These are phyloP conservation scores for Baeospora myosura DNA, from an alignment of 1,284 basidiomycete genomes.

Conservation along the genomic window DNA sequence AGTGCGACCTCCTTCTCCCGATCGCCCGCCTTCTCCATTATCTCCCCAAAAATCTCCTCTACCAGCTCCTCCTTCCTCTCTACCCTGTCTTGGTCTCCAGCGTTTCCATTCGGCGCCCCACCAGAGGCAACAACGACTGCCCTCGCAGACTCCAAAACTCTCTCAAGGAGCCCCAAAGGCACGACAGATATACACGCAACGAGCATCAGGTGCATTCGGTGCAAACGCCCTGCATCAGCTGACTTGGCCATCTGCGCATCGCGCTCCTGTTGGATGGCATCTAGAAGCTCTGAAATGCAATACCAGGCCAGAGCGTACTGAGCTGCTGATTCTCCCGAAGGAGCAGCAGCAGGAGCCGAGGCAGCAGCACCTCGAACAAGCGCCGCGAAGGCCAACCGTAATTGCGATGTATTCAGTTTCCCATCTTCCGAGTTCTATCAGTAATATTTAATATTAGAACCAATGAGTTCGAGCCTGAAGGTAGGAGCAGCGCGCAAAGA, in stretches of 20 bases:
- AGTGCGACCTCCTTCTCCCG: conserved; percentile 56
- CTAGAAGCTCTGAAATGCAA: conserved; percentile 48
- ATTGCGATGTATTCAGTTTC: conserved; percentile 48
- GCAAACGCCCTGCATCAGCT: conserved; percentile 27
- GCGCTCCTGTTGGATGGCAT: conserved; percentile 27
- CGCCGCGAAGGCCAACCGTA: conserved; percentile 41
- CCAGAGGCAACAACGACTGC: conserved; percentile 23
- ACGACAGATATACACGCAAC: conserved; percentile 54
- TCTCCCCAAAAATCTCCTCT: conserved; percentile 49
- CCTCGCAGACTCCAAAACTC: conserved; percentile 42
- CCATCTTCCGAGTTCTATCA: conserved; percentile 59
- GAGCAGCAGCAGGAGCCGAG: neutral
- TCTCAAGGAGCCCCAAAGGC: conserved; percentile 44
- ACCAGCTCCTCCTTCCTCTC: conserved; percentile 38
- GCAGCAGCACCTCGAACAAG: conserved; percentile 1
- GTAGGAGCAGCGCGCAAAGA: conserved; percentile 1
- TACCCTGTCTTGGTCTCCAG: too few species aligned
- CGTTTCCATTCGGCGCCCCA: conserved; percentile 17
- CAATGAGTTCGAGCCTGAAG: too few species aligned
- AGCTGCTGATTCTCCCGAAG: conserved; percentile 12
- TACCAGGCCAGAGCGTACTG: conserved; percentile 46
- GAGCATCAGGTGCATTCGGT: conserved; percentile 50
- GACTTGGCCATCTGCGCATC: conserved; percentile 11
- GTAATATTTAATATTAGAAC: conserved; percentile 2
- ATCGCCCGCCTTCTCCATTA: conserved; percentile 57